Evolutionary conservation across 345 rosid species (phyloP), one percentile per base, ranked within the genome.

Genomic region (Pugionium dolabratum): DNA sequence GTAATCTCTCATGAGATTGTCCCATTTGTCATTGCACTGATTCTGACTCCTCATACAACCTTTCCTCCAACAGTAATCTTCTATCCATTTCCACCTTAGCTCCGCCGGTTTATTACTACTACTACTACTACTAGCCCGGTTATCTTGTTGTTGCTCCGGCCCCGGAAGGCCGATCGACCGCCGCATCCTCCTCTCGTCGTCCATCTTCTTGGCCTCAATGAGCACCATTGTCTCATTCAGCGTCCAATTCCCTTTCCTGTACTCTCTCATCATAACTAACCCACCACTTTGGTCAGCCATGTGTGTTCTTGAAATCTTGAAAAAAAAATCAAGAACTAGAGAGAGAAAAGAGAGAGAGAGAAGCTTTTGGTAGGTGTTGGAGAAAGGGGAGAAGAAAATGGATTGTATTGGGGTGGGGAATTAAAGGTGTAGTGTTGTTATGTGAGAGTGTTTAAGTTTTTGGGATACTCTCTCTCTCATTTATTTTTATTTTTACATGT

Each of bases 11-110:
- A 87, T 89, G 69, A 92, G 88, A 77, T 92, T 92, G 62, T 92
- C 96, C 95, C 96, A 89, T 75, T 91, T 91, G 81, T 91, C 98
- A 74, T 91, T 91, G 79, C 98, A 91, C 74, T 91, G 96, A 72
- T 91, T 91, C 72, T 91, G 98, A 67, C 95, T 89, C 70, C 98
- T 81, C 73, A 74, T 71, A 70, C 98, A 89, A 1, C 78, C 84
- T 76, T 80, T 81, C 28, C 82, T 77, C 92, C 92, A 87, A 59
- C 96, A 89, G 65, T 84, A 89, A 63, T 89, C 96, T 68, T 91
- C 98, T 64, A 91, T 90, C 96, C 98, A 91, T 44, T 89, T 91
- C 98, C 96, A 89, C 80, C 98, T 74, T 39, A 90, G 83, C 81
- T 91, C 98, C 2, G 84, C 62, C 1, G 90, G 86, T 75, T 84